These are phyloP conservation scores for Bacterosira constricta DNA, from an alignment of 108 stramenopile species.

Conservation along the genomic window DNA sequence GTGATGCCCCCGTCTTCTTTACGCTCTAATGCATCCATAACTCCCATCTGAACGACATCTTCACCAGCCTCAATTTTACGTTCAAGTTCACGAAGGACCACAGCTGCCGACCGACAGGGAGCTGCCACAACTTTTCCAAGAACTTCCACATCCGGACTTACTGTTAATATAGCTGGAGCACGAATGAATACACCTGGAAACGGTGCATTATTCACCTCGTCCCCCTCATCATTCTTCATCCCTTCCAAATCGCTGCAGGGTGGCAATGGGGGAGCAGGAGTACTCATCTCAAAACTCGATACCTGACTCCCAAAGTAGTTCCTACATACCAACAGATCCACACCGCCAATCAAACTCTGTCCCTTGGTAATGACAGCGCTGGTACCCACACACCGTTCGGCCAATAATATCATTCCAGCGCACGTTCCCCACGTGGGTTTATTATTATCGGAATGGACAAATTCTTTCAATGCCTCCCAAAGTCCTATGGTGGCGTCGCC, in stretches of 20 bases:
- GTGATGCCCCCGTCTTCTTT: constrained; percentile 55
- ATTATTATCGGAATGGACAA: constrained; percentile 36
- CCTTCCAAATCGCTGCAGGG: constrained; percentile 24
- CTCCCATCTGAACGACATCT: constrained; percentile 75
- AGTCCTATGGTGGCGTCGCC: constrained; percentile 57
- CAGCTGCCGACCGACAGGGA: constrained; percentile 87
- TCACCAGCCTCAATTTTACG: constrained; percentile 76
- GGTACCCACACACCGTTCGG: constrained; percentile 89
- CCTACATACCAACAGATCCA: constrained; percentile 94
- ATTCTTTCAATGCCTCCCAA: constrained; percentile 78
- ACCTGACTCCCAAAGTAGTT: constrained; percentile 99
- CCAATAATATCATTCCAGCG: constrained; percentile 98
- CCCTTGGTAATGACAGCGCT: constrained; percentile 91
- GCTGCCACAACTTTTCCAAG: constrained; percentile 89
- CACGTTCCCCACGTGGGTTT: constrained; percentile 98
- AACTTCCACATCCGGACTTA: constrained; percentile 73
- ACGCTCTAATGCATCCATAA: constrained; percentile 77
- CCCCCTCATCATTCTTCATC: not conserved
- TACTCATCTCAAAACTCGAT: constrained; percentile 91
- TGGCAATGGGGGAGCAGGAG: constrained; percentile 65
- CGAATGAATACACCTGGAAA: constrained; percentile 98
- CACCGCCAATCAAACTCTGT: constrained; percentile 93
- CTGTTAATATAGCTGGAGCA: constrained; percentile 94
- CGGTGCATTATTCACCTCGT: not conserved
- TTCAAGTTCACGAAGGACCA: constrained; percentile 82